Conservation (phyloP, 352 stramenopile genomes). For the Globisporangium carolinianum region DNA sequence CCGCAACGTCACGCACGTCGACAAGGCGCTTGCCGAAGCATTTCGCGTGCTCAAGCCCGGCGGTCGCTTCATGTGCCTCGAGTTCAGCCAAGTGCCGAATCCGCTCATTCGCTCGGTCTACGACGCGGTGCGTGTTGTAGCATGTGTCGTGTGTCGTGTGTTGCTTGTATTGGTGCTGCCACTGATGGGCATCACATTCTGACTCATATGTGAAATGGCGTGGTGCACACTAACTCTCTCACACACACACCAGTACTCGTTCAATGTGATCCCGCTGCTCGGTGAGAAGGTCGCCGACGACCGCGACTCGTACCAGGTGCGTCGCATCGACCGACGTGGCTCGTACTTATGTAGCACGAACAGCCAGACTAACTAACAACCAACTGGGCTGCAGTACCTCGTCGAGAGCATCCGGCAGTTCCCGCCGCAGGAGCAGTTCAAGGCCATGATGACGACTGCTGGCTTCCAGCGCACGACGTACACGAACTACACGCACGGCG, state of each 20-base stretch:
- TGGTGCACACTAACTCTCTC: neutral
- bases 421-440: slow-evolving; percentile 94
- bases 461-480: slow-evolving; percentile 93
- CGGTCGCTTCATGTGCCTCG: slow-evolving; percentile 97
- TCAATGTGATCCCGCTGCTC: slow-evolving; percentile 96
- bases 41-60: slow-evolving; percentile 94
- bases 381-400: slow-evolving; percentile 81
- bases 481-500: slow-evolving; percentile 96
- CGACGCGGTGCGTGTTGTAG: slow-evolving; percentile 67
- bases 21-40: slow-evolving; percentile 92
- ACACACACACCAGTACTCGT: slow-evolving; percentile 87
- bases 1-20: slow-evolving; percentile 97
- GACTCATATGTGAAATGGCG: neutral
- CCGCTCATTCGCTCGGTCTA: slow-evolving; percentile 91
- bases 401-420: slow-evolving; percentile 99
- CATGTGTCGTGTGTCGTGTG: too few species aligned
- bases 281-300: slow-evolving; percentile 95
- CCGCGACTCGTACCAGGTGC: slow-evolving; percentile 93
- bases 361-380: slow-evolving; percentile 1
- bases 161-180: too few species aligned
- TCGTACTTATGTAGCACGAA: neutral
- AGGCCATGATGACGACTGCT: slow-evolving; percentile 91
- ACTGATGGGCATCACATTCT: too few species aligned
- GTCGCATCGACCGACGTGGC: neutral
- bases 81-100: slow-evolving; percentile 96